Conservation (phyloP, 371 early-diverging fungal genomes). For the Amoeboaphelidium protococcarum region DNA sequence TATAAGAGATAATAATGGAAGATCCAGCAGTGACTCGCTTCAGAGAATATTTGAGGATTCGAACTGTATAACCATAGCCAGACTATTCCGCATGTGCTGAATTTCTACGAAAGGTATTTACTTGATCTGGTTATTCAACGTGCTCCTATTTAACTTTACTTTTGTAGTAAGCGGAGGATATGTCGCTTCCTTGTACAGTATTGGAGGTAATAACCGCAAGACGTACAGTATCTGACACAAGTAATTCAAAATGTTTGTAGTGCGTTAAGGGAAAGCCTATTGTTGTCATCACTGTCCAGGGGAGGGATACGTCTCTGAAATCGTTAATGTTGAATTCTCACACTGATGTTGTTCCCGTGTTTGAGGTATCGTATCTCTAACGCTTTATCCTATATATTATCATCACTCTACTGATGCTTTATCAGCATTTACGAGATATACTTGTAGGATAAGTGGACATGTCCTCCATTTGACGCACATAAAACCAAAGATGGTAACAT, state of each 20-base stretch:
- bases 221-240: neutral
- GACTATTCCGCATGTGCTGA: constrained; percentile 32
- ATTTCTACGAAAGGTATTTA: too few relatives aligned
- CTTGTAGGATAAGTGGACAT: constrained; percentile 27
- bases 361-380: constrained; percentile 9
- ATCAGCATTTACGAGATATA: neutral
- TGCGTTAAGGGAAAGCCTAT: constrained; percentile 24
- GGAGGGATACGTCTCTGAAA: constrained; percentile 17
- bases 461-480: constrained; percentile 40
- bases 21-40: constrained; percentile 26
- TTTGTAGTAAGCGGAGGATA: constrained; percentile 24
- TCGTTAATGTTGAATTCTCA: constrained; percentile 45
- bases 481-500: constrained; percentile 30
- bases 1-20: too few relatives aligned
- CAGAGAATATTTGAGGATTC: constrained; percentile 41
- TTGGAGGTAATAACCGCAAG: constrained; percentile 14
- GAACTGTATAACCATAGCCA: constrained; percentile 48
- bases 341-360: constrained; percentile 61
- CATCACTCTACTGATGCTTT: neutral
- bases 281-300: constrained; percentile 36
- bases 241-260: constrained; percentile 12
- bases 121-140: too few relatives aligned
- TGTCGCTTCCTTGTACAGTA: constrained; percentile 22
- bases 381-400: neutral
- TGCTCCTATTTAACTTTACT: constrained; percentile 30